Base-by-base conservation (phyloP, 192 early-diverging fungal species). In the Mortierella hygrophila region DNA sequence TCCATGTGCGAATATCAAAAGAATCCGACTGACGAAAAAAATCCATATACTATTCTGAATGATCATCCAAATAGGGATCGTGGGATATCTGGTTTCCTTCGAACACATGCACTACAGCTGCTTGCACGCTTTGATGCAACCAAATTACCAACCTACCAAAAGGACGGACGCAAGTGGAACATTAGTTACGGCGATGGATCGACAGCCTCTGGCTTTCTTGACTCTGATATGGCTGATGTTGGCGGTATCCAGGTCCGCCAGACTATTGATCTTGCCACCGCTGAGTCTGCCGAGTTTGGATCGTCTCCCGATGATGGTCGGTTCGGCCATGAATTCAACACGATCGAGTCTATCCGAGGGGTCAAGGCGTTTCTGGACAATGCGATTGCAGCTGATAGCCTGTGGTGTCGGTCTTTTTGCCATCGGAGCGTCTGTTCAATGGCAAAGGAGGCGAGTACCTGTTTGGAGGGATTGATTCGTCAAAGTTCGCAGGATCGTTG, bases 121-220 rank as follows among this genome's bases (percentile, higher is more conserved):
- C 88, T 11, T 92, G 91, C 70, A 70, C 88, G 83, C 15, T 91
- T 90, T 55, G 80, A 87, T 35, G 76, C 84, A 16, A 72, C 79
- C 37, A 77, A 82, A 68, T 91, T 88, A 16, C 78, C 87, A 4
- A 91, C 93, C 1, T 91, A 91, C 85, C 75, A 89, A 68, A 69
- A 85, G 6, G 91, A 90, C 57, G 91, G 91, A 0, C 84, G 89
- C 46, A 78, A 89, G 38, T 93, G 92, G 91, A 83, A 80, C 1
- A 92, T 94, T 26, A 80, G 83, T 11, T 94, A 93, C 76, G 94
- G 91, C 46, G 94, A 94, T 81, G 91, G 90, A 54, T 92, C 90
- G 15, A 68, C 74, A 10, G 80, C 85, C 7, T 72, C 32, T 38
- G 85, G 89, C 77, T 44, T 79, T 38, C 55, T 83, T 68, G 85